Conservation (phyloP, 805 yeast genomes). For the Yarrowia sp. region DNA sequence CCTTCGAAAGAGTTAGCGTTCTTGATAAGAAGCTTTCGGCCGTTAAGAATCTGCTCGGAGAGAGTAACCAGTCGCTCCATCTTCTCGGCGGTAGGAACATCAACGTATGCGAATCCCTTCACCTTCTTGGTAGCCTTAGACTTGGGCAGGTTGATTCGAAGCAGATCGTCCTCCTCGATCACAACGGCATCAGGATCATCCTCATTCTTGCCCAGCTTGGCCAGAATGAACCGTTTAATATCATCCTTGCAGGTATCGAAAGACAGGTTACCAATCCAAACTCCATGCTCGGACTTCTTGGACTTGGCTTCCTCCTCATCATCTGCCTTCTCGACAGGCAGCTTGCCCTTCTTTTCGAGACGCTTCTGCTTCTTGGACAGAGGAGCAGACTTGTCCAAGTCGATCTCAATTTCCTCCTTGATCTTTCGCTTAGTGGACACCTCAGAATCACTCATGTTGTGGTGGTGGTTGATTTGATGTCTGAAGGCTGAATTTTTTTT, state of each 20-base stretch:
- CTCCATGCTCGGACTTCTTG: conserved; percentile 56
- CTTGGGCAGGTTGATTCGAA: conserved; percentile 77
- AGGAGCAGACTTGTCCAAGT: conserved; percentile 61
- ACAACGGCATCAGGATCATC: conserved; percentile 35
- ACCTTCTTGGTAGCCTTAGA: conserved; percentile 52
- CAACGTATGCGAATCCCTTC: conserved; percentile 82
- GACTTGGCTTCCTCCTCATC: conserved; percentile 30
- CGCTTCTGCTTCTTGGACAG: conserved; percentile 90
- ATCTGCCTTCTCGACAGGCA: conserved; percentile 32
- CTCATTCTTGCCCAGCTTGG: conserved; percentile 46
- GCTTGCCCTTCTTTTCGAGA: conserved; percentile 62
- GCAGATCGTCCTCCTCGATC: conserved; percentile 57
- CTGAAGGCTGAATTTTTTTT: conserved; percentile 32
- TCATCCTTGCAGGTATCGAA: conserved; percentile 81
- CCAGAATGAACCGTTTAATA: conserved; percentile 57
- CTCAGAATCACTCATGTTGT: conserved; percentile 15
- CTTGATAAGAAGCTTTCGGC: conserved; percentile 82
- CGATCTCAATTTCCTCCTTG: conserved; percentile 42
- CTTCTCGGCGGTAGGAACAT: conserved; percentile 60
- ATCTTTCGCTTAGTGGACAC: not conserved
- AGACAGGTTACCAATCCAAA: conserved; percentile 92
- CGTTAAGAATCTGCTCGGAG: conserved; percentile 71
- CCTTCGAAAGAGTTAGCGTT: conserved; percentile 80
- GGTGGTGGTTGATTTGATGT: not conserved
- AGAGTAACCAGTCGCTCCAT: conserved; percentile 60